phyloP scores from a whole-genome alignment of 139 green algal genomes.

The Tetraselmis chui region DNA sequence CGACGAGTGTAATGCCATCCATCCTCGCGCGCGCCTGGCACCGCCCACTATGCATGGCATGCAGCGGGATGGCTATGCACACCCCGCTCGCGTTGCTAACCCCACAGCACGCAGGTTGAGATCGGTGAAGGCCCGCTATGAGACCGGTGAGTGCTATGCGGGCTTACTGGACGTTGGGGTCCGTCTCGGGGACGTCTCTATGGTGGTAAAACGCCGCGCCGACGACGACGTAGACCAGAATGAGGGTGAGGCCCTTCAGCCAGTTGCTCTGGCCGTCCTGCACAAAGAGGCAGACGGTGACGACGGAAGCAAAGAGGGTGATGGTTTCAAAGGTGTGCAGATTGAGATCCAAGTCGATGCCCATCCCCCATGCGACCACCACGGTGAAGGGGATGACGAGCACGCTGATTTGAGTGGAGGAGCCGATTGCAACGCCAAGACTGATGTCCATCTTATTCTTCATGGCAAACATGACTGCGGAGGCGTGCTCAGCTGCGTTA shows the following conservation, averaged over 20 bases:
- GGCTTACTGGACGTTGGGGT: neutral
- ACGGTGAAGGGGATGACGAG: slow-evolving; percentile 66
- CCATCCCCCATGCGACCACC: slow-evolving; percentile 57
- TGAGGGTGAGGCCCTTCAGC: slow-evolving; percentile 64
- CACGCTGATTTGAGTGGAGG: slow-evolving; percentile 52
- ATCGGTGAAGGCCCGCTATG: too few relatives aligned
- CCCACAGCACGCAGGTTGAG: too few relatives aligned
- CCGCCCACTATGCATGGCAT: too few relatives aligned
- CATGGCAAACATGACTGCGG: slow-evolving; percentile 34
- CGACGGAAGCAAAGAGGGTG: slow-evolving; percentile 55
- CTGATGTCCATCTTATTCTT: slow-evolving; percentile 38
- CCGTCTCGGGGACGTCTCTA: slow-evolving; percentile 20
- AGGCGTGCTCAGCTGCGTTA: slow-evolving; percentile 16
- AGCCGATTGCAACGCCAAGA: slow-evolving; percentile 65
- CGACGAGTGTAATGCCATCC: too few relatives aligned
- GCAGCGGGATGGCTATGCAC: too few relatives aligned
- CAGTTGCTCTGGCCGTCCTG: slow-evolving; percentile 65
- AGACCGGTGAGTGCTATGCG: too few relatives aligned
- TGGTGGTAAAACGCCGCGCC: slow-evolving; percentile 54
- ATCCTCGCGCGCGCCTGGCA: too few relatives aligned
- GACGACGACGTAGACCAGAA: slow-evolving; percentile 66
- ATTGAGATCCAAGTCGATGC: slow-evolving; percentile 62
- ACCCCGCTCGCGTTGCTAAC: too few relatives aligned
- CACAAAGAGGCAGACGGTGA: slow-evolving; percentile 3
- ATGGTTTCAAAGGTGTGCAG: slow-evolving; percentile 56